These are phyloP conservation scores for Tephrocybe sp. DNA, from an alignment of 768 basidiomycete species.

Conservation along the genomic window DNA sequence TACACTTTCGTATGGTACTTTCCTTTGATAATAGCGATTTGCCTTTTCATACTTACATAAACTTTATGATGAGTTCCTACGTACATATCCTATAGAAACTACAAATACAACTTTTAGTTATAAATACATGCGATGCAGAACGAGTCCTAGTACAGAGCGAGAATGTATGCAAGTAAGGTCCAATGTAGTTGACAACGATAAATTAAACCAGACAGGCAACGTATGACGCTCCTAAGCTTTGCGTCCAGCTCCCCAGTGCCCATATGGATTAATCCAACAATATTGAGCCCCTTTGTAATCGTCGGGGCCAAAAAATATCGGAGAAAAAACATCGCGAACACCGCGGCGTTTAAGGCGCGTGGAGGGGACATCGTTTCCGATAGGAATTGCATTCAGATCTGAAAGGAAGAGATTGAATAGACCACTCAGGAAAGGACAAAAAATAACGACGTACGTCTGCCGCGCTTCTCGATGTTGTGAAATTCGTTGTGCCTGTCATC, in stretches of 20 bases:
- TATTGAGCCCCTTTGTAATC: constrained; percentile 12
- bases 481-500: constrained; percentile 20
- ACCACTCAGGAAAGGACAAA: background rate
- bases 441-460: constrained; percentile 5
- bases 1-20: too few relatives aligned
- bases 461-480: constrained; percentile 14
- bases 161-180: too few relatives aligned
- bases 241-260: constrained; percentile 26
- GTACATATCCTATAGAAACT: too few relatives aligned
- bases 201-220: too few relatives aligned
- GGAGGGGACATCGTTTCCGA: constrained; percentile 12
- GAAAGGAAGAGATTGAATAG: background rate
- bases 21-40: too few relatives aligned
- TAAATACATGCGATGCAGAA: too few relatives aligned
- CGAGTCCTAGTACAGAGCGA: too few relatives aligned
- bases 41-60: too few relatives aligned
- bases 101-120: too few relatives aligned
- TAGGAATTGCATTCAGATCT: constrained; percentile 11
- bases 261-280: constrained; percentile 29
- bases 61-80: too few relatives aligned
- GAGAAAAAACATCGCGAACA: constrained; percentile 18
- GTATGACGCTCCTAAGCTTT: too few relatives aligned
- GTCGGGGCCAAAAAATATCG: constrained; percentile 14
- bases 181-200: too few relatives aligned
- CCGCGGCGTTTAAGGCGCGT: constrained; percentile 3